phyloP scores from a whole-genome alignment of 192 early-diverging fungal species.

The Coemansia sp. region DNA sequence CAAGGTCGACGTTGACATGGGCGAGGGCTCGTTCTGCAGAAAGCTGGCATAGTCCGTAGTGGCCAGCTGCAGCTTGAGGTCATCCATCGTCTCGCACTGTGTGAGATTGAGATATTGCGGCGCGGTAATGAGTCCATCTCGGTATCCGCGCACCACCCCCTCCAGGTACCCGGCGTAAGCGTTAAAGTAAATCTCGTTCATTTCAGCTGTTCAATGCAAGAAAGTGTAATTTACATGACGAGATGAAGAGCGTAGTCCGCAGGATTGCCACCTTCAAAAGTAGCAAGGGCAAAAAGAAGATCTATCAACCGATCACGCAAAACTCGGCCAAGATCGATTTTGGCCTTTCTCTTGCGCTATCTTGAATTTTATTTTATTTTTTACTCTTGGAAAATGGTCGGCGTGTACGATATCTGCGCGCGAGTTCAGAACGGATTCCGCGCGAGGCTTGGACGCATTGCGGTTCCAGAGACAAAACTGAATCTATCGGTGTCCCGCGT shows the following conservation, averaged over 20 bases:
- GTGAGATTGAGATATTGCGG: slow-evolving; percentile 91
- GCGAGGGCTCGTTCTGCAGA: slow-evolving; percentile 94
- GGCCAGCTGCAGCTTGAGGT: slow-evolving; percentile 90
- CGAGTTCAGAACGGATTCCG: slow-evolving; percentile 90
- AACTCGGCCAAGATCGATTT: not conserved
- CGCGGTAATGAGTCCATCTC: slow-evolving; percentile 76
- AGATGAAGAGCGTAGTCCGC: too few relatives aligned
- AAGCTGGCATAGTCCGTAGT: slow-evolving; percentile 95
- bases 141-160: slow-evolving; percentile 93
- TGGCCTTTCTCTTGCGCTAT: not conserved
- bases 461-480: slow-evolving; percentile 85
- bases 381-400: slow-evolving; percentile 59
- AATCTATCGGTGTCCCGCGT: slow-evolving; percentile 83
- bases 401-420: slow-evolving; percentile 80
- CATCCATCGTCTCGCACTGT: slow-evolving; percentile 98
- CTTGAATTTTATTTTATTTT: not conserved
- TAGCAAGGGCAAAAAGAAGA: not conserved
- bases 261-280: too few relatives aligned
- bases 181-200: slow-evolving; percentile 73
- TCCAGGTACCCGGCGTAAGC: slow-evolving; percentile 89
- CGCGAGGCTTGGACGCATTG: slow-evolving; percentile 75
- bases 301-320: not conserved
- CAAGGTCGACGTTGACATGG: slow-evolving; percentile 89
- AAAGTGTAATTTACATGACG: not conserved
- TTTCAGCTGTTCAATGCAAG: slow-evolving; percentile 5